Conservation (phyloP, 2,329 filamentous ascomycete genomes). For the Cercospora janseana region DNA sequence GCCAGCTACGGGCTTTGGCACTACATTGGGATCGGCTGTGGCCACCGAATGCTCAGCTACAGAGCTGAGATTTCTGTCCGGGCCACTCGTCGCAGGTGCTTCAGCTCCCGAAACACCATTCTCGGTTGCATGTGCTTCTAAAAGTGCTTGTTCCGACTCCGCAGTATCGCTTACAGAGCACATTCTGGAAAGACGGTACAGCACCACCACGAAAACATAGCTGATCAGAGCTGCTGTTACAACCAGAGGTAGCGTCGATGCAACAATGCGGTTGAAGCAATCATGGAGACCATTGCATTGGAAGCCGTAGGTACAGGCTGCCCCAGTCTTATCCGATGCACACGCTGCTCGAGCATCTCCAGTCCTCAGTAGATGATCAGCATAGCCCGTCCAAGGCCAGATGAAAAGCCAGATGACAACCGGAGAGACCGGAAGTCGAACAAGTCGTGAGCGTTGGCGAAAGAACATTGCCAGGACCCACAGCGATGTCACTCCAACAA, state of each 20-base stretch:
- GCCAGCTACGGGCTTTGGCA: too few species aligned
- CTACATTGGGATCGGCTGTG: neutral
- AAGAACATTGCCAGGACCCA: slow-evolving; percentile 1
- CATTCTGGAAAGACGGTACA: neutral
- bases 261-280: neutral
- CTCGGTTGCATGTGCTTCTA: neutral
- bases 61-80: too few species aligned
- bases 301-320: neutral
- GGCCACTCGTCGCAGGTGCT: too few species aligned
- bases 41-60: too few species aligned
- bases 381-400: neutral
- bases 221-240: neutral
- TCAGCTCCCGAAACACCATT: too few species aligned
- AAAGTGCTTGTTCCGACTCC: neutral
- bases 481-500: neutral
- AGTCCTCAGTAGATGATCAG: neutral
- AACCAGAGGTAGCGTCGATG: neutral
- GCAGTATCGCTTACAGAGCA: neutral
- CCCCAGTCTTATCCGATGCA: neutral
- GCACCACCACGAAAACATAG: neutral
- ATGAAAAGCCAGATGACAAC: neutral
- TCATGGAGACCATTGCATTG: neutral
- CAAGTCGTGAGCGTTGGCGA: neutral
- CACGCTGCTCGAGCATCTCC: neutral
- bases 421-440: neutral